Evolutionary conservation across 208 protist genomes (phyloP), one percentile per base, ranked within the genome.

Genomic region (Leishmania martiniquensis): DNA sequence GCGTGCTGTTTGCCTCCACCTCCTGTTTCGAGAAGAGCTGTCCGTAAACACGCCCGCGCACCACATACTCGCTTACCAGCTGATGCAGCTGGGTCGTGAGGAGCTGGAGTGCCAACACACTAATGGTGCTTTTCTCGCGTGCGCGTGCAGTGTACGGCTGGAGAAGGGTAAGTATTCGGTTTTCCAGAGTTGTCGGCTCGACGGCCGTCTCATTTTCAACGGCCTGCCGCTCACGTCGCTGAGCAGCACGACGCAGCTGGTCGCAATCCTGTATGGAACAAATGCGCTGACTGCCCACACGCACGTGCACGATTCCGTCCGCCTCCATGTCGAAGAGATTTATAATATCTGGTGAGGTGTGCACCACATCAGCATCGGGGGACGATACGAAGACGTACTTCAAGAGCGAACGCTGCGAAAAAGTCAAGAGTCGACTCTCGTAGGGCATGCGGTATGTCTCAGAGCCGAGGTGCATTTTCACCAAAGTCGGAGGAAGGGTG

Each of bases 371-470:
- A 9, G 32, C 55, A 62, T 39, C 55, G 1, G 59, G 76, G 29
- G 34, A 49, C 32, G 59, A 15, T 10, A 44, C 76, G 45, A 81
- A 85, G 9, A 25, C 20, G 66, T 75, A 65, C 20, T 54, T 13
- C 25, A 44, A 44, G 25, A 86, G 39, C 12, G 74, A 73, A 0
- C 39, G 66, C 32, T 81, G 68, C 12, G 76, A 78, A 85, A 81
- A 95, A 25, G 84, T 86, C 39, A 95, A 69, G 37, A 96, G 82
- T 39, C 86, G 84, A 29, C 86, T 86, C 62, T 80, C 72, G 74
- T 93, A 94, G 10, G 91, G 89, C 88, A 93, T 89, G 10, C 88
- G 72, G 57, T 96, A 93, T 9, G 80, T 76, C n/a, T 92, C 80
- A 2, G 89, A 75, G 72, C 82, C 82, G 22, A 93, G 20, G 45